A percentile compares a stretch with the other conserved stretches of the same genome.
phyloP scores from a whole-genome alignment of 345 rosid genomes.

The Aquilaria sinensis region DNA sequence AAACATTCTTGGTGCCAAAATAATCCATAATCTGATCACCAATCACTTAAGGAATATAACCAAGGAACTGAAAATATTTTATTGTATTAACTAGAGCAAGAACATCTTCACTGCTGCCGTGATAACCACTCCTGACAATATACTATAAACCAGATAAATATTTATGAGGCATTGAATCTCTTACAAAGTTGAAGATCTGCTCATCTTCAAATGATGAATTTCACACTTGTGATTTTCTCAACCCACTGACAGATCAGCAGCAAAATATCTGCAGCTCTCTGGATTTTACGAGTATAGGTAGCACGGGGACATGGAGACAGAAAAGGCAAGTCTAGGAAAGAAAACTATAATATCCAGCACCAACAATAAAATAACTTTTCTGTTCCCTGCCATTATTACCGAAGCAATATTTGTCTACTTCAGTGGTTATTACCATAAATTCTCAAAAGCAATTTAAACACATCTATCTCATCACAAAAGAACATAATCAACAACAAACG shows the following conservation, averaged over 20 bases:
- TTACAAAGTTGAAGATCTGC: slow-evolving; percentile 10
- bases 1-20: slow-evolving; percentile 20
- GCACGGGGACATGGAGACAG: slow-evolving; percentile 2
- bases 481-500: background rate
- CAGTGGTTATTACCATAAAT: background rate
- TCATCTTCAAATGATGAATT: slow-evolving; percentile 16
- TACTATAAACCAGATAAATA: slow-evolving; percentile 16
- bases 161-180: slow-evolving; percentile 10
- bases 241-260: slow-evolving; percentile 19
- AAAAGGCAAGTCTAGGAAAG: slow-evolving; percentile 1
- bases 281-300: slow-evolving; percentile 16
- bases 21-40: slow-evolving; percentile 13
- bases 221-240: slow-evolving; percentile 13
- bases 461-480: background rate
- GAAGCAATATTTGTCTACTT: no score
- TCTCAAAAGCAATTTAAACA: background rate
- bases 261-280: slow-evolving; percentile 25
- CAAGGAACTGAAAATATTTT: background rate
- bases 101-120: slow-evolving; percentile 1
- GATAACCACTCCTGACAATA: background rate
- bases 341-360: slow-evolving; percentile 9
- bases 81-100: slow-evolving; percentile 2
- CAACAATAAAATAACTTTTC: no score
- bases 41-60: slow-evolving; percentile 17
- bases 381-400: no score